phyloP scores from a whole-genome alignment of 805 yeast genomes.

The Starmerella vaccinii region DNA sequence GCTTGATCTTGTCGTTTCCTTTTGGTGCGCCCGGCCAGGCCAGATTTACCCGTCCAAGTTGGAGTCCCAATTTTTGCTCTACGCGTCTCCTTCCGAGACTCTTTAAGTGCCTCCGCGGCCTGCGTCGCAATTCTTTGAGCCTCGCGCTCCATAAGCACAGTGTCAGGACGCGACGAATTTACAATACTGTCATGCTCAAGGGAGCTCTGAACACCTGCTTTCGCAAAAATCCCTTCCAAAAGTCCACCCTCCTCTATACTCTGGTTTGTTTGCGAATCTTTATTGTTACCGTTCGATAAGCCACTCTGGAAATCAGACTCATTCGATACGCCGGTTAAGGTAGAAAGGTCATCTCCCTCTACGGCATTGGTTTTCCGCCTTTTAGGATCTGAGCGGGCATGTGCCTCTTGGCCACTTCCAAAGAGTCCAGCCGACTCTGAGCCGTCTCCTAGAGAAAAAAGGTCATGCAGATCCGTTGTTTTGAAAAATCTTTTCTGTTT shows the following conservation, averaged over 20 bases:
- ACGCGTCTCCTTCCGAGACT: slow-evolving; percentile 48
- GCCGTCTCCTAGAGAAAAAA: slow-evolving; percentile 67
- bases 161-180: slow-evolving; percentile 44
- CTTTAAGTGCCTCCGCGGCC: slow-evolving; percentile 48
- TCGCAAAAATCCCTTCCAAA: slow-evolving; percentile 65
- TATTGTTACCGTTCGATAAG: slow-evolving; percentile 46
- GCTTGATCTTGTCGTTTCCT: background rate
- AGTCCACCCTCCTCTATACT: slow-evolving; percentile 34
- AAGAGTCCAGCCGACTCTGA: slow-evolving; percentile 62
- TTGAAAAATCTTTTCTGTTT: slow-evolving; percentile 89
- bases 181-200: slow-evolving; percentile 71
- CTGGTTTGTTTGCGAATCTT: slow-evolving; percentile 31
- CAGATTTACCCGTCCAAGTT: slow-evolving; percentile 93
- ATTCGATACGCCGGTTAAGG: slow-evolving; percentile 19
- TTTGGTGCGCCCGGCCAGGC: slow-evolving; percentile 55
- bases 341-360: slow-evolving; percentile 29
- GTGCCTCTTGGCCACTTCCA: slow-evolving; percentile 29
- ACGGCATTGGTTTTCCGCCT: slow-evolving; percentile 26
- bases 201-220: slow-evolving; percentile 61
- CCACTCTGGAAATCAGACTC: slow-evolving; percentile 31
- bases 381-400: slow-evolving; percentile 18
- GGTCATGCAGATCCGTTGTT: slow-evolving; percentile 79
- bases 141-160: slow-evolving; percentile 48
- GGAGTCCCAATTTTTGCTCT: slow-evolving; percentile 60
- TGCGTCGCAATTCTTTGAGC: slow-evolving; percentile 51